Conservation (phyloP, 2,329 filamentous ascomycete species). For the Fusarium lateritium region DNA sequence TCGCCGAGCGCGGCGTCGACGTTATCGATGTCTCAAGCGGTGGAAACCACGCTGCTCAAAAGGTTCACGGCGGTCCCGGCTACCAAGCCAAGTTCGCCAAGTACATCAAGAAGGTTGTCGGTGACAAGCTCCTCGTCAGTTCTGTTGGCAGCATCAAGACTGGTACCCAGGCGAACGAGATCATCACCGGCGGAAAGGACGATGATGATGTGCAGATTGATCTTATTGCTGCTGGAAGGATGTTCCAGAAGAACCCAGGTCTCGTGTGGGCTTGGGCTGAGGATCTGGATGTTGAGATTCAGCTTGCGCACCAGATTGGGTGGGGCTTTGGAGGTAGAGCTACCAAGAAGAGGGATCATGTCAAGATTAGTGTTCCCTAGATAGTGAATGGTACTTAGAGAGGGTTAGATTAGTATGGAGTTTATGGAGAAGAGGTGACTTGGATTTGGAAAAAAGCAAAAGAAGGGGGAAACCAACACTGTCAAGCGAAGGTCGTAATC, state of each 20-base stretch:
- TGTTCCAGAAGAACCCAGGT: slow-evolving; percentile 72
- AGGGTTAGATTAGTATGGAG: too few species aligned
- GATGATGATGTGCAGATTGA: slow-evolving; percentile 62
- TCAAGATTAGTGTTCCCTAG: slow-evolving; percentile 23
- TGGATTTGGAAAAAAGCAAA: too few species aligned
- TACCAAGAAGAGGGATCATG: slow-evolving; percentile 30
- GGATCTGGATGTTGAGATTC: slow-evolving; percentile 63
- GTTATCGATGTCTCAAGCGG: slow-evolving; percentile 80
- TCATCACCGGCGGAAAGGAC: slow-evolving; percentile 57
- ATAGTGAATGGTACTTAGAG: background rate
- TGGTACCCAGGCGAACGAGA: slow-evolving; percentile 62
- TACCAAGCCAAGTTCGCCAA: slow-evolving; percentile 82
- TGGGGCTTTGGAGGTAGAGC: slow-evolving; percentile 67
- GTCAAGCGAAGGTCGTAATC: too few species aligned
- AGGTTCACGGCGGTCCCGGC: slow-evolving; percentile 70
- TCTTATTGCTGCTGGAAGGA: slow-evolving; percentile 63
- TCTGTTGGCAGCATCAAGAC: slow-evolving; percentile 65
- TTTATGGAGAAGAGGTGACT: background rate
- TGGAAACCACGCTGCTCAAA: slow-evolving; percentile 73
- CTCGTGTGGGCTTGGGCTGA: slow-evolving; percentile 70
- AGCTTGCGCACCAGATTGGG: slow-evolving; percentile 67
- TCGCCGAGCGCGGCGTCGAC: slow-evolving; percentile 79
- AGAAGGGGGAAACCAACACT: background rate
- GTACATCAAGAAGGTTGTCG: slow-evolving; percentile 78
- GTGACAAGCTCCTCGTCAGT: slow-evolving; percentile 66